A percentile compares a stretch with the other conserved stretches of the same genome.
phyloP scores from a whole-genome alignment of 495 filamentous ascomycete species.

The Penicillium ochrochloron region DNA sequence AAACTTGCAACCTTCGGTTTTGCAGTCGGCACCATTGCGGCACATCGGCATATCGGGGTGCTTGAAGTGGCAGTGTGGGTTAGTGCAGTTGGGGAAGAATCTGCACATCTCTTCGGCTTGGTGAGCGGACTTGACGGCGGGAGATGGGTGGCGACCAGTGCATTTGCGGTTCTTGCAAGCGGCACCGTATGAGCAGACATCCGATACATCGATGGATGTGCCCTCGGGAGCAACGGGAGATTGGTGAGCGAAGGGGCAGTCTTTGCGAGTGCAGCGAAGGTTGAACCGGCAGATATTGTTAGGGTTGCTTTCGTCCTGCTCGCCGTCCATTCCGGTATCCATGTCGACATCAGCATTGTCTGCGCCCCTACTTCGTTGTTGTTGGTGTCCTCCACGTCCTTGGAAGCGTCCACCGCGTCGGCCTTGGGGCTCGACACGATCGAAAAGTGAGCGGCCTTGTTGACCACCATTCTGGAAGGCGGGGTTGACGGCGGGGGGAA shows the following conservation, averaged over 20 bases:
- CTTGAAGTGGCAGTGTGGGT: slow-evolving; percentile 81
- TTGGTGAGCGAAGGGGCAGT: slow-evolving; percentile 93
- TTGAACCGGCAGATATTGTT: slow-evolving; percentile 79
- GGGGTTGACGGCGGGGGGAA: slow-evolving; percentile 57
- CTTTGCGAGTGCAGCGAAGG: slow-evolving; percentile 79
- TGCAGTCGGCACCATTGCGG: slow-evolving; percentile 92
- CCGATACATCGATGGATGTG: slow-evolving; percentile 74
- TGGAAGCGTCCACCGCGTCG: slow-evolving; percentile 39
- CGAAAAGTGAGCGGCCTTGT: slow-evolving; percentile 73
- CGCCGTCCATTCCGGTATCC: slow-evolving; percentile 39
- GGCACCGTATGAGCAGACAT: slow-evolving; percentile 81
- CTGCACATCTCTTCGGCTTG: slow-evolving; percentile 87
- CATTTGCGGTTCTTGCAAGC: slow-evolving; percentile 97
- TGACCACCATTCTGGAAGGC: slow-evolving; percentile 55
- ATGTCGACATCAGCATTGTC: slow-evolving; percentile 46
- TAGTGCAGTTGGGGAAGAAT: slow-evolving; percentile 94
- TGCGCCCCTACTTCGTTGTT: slow-evolving; percentile 33
- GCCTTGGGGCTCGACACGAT: slow-evolving; percentile 66
- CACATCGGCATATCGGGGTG: slow-evolving; percentile 83
- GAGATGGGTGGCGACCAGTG: slow-evolving; percentile 88
- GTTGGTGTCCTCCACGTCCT: slow-evolving; percentile 43
- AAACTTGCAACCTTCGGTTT: slow-evolving; percentile 83
- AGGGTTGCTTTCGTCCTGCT: slow-evolving; percentile 59
- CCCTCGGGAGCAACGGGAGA: slow-evolving; percentile 89
- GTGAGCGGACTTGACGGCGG: slow-evolving; percentile 74